phyloP scores from a whole-genome alignment of 2,329 filamentous ascomycete genomes.

The Trichoderma aggressivum region DNA sequence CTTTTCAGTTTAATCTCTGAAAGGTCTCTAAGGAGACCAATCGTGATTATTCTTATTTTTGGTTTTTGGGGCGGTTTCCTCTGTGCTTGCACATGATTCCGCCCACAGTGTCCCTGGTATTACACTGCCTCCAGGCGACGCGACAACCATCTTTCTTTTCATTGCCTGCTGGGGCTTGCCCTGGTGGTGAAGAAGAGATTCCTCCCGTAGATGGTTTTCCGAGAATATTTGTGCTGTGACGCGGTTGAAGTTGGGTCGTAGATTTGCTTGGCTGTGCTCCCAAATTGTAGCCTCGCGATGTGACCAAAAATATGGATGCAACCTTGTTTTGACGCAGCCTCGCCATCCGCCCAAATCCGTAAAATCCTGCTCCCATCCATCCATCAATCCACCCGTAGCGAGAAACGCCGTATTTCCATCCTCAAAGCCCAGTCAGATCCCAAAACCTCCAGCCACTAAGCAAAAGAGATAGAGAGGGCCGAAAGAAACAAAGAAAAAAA shows the following conservation, averaged over 20 bases:
- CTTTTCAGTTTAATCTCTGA: constrained; percentile 97
- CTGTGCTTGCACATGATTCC: constrained; percentile 42
- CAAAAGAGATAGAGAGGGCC: neutral
- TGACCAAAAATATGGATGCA: neutral
- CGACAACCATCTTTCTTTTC: constrained; percentile 39
- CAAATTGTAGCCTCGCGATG: neutral
- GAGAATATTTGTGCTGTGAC: neutral
- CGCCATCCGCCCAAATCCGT: neutral
- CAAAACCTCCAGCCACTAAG: neutral
- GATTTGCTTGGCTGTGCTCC: neutral
- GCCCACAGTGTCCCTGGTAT: constrained; percentile 45
- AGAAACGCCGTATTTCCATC: neutral
- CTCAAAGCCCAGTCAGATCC: neutral
- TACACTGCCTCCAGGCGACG: constrained; percentile 45
- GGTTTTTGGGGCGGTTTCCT: constrained; percentile 33
- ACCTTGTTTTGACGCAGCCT: neutral
- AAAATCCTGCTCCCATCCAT: neutral
- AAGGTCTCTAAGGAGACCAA: constrained; percentile 69
- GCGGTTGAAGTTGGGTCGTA: too few relatives aligned
- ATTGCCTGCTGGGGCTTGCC: constrained; percentile 39
- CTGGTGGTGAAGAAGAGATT: constrained; percentile 39
- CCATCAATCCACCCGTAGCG: neutral
- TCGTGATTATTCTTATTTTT: constrained; percentile 76
- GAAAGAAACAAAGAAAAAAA: neutral
- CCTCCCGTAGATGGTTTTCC: neutral